These are phyloP conservation scores for Coemansia sp. DNA, from an alignment of 192 early-diverging fungal species.

Conservation along the genomic window DNA sequence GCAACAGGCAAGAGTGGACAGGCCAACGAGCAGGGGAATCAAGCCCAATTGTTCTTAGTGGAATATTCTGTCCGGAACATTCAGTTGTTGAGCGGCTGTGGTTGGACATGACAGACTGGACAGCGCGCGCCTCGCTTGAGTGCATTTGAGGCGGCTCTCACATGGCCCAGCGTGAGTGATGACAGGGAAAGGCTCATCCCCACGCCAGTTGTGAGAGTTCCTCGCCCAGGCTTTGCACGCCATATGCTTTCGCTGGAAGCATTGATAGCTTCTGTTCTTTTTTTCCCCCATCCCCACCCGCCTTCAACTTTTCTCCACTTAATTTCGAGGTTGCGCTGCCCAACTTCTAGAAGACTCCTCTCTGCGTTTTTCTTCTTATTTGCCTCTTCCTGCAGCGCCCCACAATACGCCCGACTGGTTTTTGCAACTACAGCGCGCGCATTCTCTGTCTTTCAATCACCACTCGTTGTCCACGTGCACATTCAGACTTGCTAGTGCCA, in stretches of 20 bases:
- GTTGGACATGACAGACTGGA: neutral
- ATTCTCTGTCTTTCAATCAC: neutral
- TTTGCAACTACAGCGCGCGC: conserved; percentile 4
- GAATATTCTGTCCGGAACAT: conserved; percentile 46
- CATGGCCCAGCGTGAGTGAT: too few species aligned
- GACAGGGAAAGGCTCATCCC: too few species aligned
- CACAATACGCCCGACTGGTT: neutral
- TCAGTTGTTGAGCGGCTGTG: conserved; percentile 8
- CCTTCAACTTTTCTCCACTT: conserved; percentile 1
- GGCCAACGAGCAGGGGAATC: neutral
- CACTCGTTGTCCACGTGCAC: neutral
- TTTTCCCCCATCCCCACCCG: neutral
- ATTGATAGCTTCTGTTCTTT: conserved; percentile 11
- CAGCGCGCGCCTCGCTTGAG: conserved; percentile 1
- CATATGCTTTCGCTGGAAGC: neutral
- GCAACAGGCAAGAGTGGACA: neutral
- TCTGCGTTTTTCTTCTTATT: neutral
- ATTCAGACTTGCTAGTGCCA: neutral
- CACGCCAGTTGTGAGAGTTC: too few species aligned
- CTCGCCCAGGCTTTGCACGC: too few species aligned
- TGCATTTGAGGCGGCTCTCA: neutral
- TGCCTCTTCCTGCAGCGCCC: neutral
- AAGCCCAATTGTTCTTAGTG: conserved; percentile 23
- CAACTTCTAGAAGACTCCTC: neutral
- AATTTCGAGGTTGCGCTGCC: neutral